These are phyloP conservation scores for Elasticomyces elasticus DNA, from an alignment of 495 filamentous ascomycete genomes.

Conservation along the genomic window DNA sequence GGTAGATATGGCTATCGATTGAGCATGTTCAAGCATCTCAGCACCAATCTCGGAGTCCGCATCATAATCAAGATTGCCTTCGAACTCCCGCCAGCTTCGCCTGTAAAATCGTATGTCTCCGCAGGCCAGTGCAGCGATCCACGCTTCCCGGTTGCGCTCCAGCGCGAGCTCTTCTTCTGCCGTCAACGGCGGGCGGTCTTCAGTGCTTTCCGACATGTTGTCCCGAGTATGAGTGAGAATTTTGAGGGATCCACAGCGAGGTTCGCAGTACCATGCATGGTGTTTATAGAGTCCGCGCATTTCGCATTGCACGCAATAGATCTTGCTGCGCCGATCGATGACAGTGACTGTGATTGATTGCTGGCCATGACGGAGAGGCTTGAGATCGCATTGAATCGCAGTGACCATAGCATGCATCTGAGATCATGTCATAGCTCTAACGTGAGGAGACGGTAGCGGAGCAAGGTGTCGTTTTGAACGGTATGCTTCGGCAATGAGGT, in stretches of 20 bases:
- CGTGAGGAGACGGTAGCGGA: no score
- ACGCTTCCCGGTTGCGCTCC: neutral
- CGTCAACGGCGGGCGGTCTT: no score
- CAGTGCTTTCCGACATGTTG: neutral
- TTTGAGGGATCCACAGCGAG: neutral
- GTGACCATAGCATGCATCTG: no score
- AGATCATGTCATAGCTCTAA: no score
- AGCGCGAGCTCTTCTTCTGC: neutral
- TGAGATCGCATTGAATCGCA: no score
- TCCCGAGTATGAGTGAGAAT: neutral
- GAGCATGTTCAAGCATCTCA: no score
- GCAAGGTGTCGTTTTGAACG: no score
- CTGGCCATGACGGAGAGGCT: no score
- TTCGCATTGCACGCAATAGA: neutral
- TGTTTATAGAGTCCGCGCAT: neutral
- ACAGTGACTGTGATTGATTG: neutral
- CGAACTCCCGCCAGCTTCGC: neutral
- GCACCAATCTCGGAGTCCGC: no score
- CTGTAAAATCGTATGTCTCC: neutral
- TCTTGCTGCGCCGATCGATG: neutral
- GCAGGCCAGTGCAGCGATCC: neutral
- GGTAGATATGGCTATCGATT: no score
- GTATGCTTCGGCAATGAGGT: no score
- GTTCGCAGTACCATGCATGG: neutral
- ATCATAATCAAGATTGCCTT: no score